phyloP scores from a whole-genome alignment of 2,329 filamentous ascomycete genomes.

The Neonectria magnoliae region DNA sequence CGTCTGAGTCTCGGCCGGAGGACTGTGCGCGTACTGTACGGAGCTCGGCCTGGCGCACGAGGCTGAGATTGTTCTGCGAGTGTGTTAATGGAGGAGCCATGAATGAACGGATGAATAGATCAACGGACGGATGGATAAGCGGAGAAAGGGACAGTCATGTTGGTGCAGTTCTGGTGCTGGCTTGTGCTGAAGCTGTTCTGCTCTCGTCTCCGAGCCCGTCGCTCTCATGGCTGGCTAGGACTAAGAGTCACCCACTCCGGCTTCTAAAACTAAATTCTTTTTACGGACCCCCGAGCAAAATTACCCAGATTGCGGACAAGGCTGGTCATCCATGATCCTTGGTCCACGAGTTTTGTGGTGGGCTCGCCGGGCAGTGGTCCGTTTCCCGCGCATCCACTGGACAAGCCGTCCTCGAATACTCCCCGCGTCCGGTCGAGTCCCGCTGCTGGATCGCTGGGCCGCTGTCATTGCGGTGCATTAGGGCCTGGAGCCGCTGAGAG shows the following conservation, averaged over 20 bases:
- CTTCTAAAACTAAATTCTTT: background rate
- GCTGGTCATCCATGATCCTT: conserved; percentile 17
- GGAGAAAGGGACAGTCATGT: background rate
- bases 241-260: background rate
- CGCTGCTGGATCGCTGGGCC: conserved; percentile 41
- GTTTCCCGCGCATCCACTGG: conserved; percentile 39
- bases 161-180: conserved; percentile 1
- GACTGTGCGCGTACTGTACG: conserved; percentile 35
- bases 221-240: background rate
- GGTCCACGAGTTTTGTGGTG: conserved; percentile 22
- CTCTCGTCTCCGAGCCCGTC: background rate
- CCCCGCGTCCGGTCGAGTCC: conserved; percentile 37
- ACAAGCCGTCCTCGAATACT: conserved; percentile 20
- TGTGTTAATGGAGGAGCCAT: conserved; percentile 5
- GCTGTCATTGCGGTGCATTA: conserved; percentile 46
- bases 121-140: background rate
- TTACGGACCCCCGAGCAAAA: conserved; percentile 17
- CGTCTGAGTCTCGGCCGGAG: conserved; percentile 25
- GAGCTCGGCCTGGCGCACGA: conserved; percentile 11
- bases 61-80: background rate
- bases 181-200: background rate
- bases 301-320: conserved; percentile 15
- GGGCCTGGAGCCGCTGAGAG: conserved; percentile 39
- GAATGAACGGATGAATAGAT: background rate
- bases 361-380: conserved; percentile 37